Conservation (phyloP, 148 eudicot species). For the Chenopodium formosanum region DNA sequence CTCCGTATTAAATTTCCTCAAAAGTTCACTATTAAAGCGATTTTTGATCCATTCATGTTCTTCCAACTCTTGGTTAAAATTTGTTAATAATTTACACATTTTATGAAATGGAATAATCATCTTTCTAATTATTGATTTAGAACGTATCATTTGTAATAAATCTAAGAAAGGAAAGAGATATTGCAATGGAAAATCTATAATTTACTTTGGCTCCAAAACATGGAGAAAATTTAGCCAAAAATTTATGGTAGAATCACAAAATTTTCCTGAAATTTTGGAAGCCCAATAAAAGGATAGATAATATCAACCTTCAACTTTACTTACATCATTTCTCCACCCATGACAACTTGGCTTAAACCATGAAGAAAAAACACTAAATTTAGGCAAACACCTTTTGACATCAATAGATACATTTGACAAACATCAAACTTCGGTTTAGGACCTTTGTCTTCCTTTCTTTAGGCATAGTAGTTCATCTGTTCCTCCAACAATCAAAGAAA, state of each 20-base stretch:
- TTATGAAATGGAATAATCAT: no score
- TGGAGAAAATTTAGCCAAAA: not conserved
- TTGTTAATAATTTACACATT: not conserved
- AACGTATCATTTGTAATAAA: no score
- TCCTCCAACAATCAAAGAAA: not conserved
- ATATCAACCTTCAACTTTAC: conserved; percentile 10
- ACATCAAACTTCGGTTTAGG: conserved; percentile 11
- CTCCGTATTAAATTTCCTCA: no score
- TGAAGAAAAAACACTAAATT: conserved; percentile 9
- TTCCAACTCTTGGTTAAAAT: not conserved
- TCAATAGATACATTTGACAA: conserved; percentile 12
- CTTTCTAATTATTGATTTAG: no score
- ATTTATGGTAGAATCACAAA: conserved; percentile 20
- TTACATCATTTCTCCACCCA: conserved; percentile 13
- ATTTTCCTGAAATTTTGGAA: conserved; percentile 20
- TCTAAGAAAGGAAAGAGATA: no score
- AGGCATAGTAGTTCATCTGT: not conserved
- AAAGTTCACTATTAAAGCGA: not conserved
- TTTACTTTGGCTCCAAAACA: not conserved
- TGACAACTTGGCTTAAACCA: conserved; percentile 5
- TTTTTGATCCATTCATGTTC: no score
- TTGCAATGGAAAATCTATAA: not conserved
- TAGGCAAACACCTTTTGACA: conserved; percentile 15
- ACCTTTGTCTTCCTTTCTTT: conserved; percentile 4
- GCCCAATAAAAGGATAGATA: conserved; percentile 6